phyloP scores from a whole-genome alignment of 305 asterid genomes.

The Rubia balearica region DNA sequence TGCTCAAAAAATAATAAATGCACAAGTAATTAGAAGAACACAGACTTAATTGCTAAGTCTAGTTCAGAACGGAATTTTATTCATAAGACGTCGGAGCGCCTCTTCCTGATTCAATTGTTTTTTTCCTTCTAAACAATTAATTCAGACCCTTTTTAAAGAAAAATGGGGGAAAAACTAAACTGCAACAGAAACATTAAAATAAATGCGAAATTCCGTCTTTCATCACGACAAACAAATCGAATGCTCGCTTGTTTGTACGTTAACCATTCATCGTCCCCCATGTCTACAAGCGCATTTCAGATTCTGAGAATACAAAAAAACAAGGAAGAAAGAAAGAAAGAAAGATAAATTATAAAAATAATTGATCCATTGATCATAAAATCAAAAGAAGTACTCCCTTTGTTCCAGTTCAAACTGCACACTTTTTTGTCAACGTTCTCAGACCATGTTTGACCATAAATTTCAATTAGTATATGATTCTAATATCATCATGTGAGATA shows the following conservation, averaged over 20 bases:
- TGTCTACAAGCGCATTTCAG: neutral
- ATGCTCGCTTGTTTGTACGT: neutral
- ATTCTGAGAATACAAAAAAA: neutral
- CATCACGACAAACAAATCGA: neutral
- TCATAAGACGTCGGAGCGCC: neutral
- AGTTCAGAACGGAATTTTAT: neutral
- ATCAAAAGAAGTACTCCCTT: no score
- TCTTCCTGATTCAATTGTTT: neutral
- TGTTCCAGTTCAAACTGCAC: no score
- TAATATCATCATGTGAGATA: no score
- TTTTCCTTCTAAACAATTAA: neutral
- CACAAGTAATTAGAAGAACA: no score
- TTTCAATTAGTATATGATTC: no score
- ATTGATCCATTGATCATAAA: neutral
- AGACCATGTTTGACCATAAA: no score
- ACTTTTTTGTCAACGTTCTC: no score
- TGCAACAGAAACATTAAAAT: neutral
- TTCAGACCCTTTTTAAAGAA: neutral
- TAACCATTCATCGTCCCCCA: neutral
- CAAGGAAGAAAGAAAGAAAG: no score
- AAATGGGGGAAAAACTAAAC: neutral
- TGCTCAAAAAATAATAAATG: no score
- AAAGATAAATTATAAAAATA: neutral
- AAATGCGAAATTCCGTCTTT: neutral
- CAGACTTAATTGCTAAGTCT: no score